phyloP scores from a whole-genome alignment of 2,329 filamentous ascomycete genomes.

The Torrubiella hemipterigena region DNA sequence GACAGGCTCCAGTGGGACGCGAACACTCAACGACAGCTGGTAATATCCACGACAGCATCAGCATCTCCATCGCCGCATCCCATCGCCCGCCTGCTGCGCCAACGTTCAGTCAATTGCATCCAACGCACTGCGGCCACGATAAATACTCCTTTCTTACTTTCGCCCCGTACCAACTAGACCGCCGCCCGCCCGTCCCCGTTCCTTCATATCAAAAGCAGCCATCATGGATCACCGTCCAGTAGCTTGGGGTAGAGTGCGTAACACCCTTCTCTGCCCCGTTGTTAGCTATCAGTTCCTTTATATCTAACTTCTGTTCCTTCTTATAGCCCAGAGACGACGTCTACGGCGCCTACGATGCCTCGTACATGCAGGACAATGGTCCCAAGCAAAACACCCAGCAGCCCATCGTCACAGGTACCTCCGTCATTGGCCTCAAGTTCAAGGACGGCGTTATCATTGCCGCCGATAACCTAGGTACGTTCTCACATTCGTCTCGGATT shows the following conservation, averaged over 20 bases:
- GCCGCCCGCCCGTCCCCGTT: background rate
- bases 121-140: too few relatives aligned
- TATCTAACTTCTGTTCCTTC: conserved; percentile 8
- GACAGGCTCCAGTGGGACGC: conserved; percentile 24
- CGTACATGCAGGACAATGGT: conserved; percentile 60
- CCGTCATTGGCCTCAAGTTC: conserved; percentile 90
- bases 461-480: conserved; percentile 83
- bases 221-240: conserved; percentile 62
- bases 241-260: conserved; percentile 59
- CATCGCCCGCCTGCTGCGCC: too few relatives aligned
- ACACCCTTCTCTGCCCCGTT: conserved; percentile 9
- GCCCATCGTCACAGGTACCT: conserved; percentile 92
- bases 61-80: conserved; percentile 3
- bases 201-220: conserved; percentile 6
- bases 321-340: conserved; percentile 87
- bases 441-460: conserved; percentile 93
- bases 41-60: conserved; percentile 9
- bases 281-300: conserved; percentile 6
- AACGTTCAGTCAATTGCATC: too few relatives aligned
- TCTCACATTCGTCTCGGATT: conserved; percentile 3
- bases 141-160: too few relatives aligned
- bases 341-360: conserved; percentile 85
- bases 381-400: conserved; percentile 83
- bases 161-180: too few relatives aligned
- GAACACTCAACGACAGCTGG: conserved; percentile 10